phyloP scores from a whole-genome alignment of 306 rosid species.

The Geum urbanum region DNA sequence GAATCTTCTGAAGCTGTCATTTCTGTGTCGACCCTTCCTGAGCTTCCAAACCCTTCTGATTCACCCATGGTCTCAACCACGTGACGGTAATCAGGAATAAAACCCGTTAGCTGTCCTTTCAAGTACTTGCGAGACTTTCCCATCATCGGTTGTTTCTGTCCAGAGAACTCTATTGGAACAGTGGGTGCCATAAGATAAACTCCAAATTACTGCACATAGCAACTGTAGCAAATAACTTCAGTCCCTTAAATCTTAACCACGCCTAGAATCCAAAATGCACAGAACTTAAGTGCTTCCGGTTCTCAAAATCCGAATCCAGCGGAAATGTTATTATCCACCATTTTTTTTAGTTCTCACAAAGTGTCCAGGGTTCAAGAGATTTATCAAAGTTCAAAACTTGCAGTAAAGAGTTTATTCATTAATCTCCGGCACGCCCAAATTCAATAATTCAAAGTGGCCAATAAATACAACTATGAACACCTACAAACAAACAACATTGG shows the following conservation, averaged over 20 bases:
- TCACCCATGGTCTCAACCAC: constrained; percentile 87
- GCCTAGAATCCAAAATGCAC: constrained; percentile 12
- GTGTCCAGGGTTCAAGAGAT: constrained; percentile 14
- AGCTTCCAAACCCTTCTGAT: constrained; percentile 83
- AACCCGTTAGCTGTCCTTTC: constrained; percentile 71
- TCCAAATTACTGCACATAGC: constrained; percentile 67
- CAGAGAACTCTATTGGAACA: constrained; percentile 80
- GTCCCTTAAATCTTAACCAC: constrained; percentile 8
- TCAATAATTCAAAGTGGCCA: not conserved
- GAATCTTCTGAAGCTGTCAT: constrained; percentile 55
- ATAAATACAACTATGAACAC: constrained; percentile 5
- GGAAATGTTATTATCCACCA: constrained; percentile 8
- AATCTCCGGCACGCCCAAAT: constrained; percentile 15
- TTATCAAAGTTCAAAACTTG: constrained; percentile 20
- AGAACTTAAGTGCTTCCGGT: constrained; percentile 14
- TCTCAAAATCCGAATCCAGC: constrained; percentile 28
- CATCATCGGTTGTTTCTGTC: constrained; percentile 76
- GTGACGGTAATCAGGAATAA: constrained; percentile 78
- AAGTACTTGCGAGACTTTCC: constrained; percentile 89
- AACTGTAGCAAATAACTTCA: constrained; percentile 38
- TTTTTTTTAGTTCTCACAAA: constrained; percentile 7
- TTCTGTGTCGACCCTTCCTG: constrained; percentile 60
- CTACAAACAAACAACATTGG: not conserved
- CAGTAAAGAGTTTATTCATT: not conserved
- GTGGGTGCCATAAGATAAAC: constrained; percentile 85